These are phyloP conservation scores for Hordeum marinum DNA, from an alignment of 176 grass and related monocot species.

Conservation along the genomic window DNA sequence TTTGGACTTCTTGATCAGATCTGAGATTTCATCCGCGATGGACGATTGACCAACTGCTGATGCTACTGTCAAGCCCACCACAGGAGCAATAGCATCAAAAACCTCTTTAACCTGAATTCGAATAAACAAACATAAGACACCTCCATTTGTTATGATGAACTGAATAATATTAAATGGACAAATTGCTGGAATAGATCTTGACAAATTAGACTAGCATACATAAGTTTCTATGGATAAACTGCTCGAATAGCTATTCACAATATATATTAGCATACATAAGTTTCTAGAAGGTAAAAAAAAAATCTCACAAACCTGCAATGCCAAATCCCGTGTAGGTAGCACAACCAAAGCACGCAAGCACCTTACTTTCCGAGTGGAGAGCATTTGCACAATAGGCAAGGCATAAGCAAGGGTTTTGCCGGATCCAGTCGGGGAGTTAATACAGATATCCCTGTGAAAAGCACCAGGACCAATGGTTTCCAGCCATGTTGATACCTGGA, in stretches of 20 bases:
- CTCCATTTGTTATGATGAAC: neutral
- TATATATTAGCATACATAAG: neutral
- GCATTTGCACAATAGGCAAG: slow-evolving; percentile 76
- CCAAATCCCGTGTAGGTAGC: slow-evolving; percentile 83
- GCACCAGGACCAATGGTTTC: slow-evolving; percentile 80
- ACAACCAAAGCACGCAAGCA: slow-evolving; percentile 83
- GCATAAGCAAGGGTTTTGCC: slow-evolving; percentile 95
- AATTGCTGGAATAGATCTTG: neutral
- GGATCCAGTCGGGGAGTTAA: slow-evolving; percentile 92
- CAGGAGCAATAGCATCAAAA: slow-evolving; percentile 83
- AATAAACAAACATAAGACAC: slow-evolving; percentile 17
- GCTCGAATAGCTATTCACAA: neutral
- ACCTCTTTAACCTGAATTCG: slow-evolving; percentile 81
- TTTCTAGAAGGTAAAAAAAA: slow-evolving; percentile 15
- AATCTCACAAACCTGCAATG: slow-evolving; percentile 63
- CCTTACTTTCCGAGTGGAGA: slow-evolving; percentile 50
- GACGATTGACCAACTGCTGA: slow-evolving; percentile 88
- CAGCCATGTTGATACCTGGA: slow-evolving; percentile 74
- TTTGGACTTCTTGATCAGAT: slow-evolving; percentile 56
- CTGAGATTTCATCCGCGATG: slow-evolving; percentile 77
- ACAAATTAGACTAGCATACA: neutral
- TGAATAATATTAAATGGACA: neutral
- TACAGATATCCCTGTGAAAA: slow-evolving; percentile 94
- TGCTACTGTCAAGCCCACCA: slow-evolving; percentile 69
- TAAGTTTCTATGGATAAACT: slow-evolving; percentile 1